phyloP scores from a whole-genome alignment of 257 asterid genomes.

The Solanum clarkiae region DNA sequence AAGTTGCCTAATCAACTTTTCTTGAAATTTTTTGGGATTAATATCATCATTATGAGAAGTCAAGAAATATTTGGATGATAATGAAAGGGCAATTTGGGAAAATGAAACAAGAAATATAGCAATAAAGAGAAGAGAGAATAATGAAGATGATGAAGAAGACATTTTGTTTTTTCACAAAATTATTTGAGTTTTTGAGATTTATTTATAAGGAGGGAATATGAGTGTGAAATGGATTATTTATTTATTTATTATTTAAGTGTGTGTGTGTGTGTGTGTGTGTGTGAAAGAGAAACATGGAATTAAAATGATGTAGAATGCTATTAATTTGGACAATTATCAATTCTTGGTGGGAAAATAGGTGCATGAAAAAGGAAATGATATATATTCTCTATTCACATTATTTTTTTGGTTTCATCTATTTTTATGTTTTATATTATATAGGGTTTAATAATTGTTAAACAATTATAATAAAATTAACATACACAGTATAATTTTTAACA shows the following conservation, averaged over 20 bases:
- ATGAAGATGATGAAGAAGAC: not conserved
- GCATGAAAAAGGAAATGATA: not conserved
- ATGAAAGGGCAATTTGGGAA: conserved; percentile 1
- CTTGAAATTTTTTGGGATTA: conserved; percentile 3
- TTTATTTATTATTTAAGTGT: not conserved
- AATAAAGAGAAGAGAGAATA: not conserved
- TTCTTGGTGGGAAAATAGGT: not conserved
- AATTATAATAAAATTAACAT: too few relatives aligned
- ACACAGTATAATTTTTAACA: too few relatives aligned
- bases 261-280: not conserved
- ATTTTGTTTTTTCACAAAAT: not conserved
- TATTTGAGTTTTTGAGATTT: conserved; percentile 4
- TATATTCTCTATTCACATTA: not conserved
- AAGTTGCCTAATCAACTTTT: conserved; percentile 30
- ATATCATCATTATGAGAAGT: not conserved
- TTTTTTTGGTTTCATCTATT: not conserved
- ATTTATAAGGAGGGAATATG: not conserved
- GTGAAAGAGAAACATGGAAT: not conserved
- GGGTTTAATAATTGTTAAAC: not conserved
- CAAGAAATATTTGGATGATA: not conserved
- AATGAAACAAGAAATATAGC: not conserved
- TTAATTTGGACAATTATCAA: not conserved
- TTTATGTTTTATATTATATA: not conserved
- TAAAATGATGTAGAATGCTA: not conserved
- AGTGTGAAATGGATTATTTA: not conserved